Base-by-base conservation (phyloP, 1,284 basidiomycete species). In the Ustanciosporium gigantosporum region DNA sequence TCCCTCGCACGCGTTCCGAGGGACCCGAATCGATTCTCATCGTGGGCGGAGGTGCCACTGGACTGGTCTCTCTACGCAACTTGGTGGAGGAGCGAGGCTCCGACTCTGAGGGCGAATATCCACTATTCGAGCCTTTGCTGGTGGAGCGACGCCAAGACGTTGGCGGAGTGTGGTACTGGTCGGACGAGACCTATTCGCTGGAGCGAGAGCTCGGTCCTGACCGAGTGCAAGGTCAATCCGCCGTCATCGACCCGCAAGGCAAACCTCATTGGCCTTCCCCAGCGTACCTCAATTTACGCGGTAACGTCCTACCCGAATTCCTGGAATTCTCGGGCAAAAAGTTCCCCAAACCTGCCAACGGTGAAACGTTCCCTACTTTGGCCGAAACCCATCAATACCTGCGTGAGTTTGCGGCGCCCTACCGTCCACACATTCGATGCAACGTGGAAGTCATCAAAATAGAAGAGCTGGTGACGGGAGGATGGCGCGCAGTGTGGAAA, bases 151-250 rank as follows among this genome's bases (percentile, higher is more conserved):
- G 72, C 4, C 49, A 58, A 9, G 50, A 68, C 21, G 42, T 74
- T 5, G 72, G 72, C n/a, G 70, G 72, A 3, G 72, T 74, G 2
- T 74, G 72, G 72, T 62, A 56, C 46, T 67, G 56, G 61, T 55
- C 42, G 19, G 50, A 60, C 31, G 22, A 37, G 14, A 66, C 60
- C 6, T 60, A 62, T 29, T 34, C 37, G 3, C 40, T 65, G 5
- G 66, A 68, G 27, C 43, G 53, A 7, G 32, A 21, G 9, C 31
- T 65, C 17, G 49, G 46, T 6, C 38, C 50, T 3, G 41, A 51
- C 8, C 40, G 41, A 2, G 42, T 46, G 1, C 64, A 66, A 19
- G 48, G 50, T 8, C 29, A 51, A n/a, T 46, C 42, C 15, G 48
- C 57, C 2, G 1, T 66, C 7, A 45, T 52, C 16, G 62, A 66